Conservation (phyloP, 305 asterid species). For the Fraxinus latifolia region DNA sequence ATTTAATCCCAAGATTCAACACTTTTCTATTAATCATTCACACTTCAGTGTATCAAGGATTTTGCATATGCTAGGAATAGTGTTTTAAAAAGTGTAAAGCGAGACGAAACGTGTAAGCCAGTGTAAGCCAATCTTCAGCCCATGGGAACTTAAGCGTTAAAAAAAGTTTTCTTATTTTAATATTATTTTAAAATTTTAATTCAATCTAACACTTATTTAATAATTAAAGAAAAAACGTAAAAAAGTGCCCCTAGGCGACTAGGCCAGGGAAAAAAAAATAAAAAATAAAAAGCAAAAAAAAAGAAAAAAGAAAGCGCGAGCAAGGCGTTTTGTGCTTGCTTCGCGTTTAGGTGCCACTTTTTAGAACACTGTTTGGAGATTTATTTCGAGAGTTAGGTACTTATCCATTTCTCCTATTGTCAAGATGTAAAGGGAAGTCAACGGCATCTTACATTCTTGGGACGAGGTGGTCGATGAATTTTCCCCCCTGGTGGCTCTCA, state of each 20-base stretch:
- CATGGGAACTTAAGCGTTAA: neutral
- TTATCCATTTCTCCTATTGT: slow-evolving; percentile 1
- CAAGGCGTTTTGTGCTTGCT: neutral
- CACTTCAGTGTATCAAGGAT: neutral
- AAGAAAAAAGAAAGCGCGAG: neutral
- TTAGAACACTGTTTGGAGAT: neutral
- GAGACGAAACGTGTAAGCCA: too few species aligned
- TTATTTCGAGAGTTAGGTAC: neutral
- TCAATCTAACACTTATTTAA: neutral
- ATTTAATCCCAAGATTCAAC: neutral
- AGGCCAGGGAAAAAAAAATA: neutral
- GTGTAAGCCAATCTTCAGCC: neutral
- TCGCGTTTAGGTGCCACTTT: neutral
- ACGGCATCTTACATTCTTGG: slow-evolving; percentile 31
- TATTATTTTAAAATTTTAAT: too few species aligned
- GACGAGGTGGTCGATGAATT: slow-evolving; percentile 25
- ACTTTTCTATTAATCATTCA: neutral
- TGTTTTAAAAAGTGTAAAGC: neutral
- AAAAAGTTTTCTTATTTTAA: neutral
- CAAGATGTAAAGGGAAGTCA: slow-evolving; percentile 27
- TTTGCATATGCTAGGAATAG: neutral
- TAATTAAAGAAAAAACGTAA: neutral
- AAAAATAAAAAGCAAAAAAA: too few species aligned
- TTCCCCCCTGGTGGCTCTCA: neutral
- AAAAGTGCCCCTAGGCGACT: neutral